A percentile compares a stretch with the other conserved stretches of the same genome.
Conservation (phyloP, 352 stramenopile species). For the Pythium chondricola region DNA sequence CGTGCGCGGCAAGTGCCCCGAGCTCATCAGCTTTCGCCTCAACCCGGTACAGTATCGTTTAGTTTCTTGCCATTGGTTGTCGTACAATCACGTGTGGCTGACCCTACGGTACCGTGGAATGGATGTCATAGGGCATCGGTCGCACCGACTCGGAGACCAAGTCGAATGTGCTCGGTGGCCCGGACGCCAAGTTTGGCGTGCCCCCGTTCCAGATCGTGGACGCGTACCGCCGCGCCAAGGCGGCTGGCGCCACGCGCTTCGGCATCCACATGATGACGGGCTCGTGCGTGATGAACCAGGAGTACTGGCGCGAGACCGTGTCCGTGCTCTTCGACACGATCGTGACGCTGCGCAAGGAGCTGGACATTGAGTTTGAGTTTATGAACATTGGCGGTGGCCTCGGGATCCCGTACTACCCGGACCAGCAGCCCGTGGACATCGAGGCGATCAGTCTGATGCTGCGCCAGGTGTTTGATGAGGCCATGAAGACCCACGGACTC, state of each 20-base stretch:
- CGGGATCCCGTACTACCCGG: conserved; percentile 82
- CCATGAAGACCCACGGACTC: conserved; percentile 62
- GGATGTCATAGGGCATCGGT: no score
- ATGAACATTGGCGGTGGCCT: conserved; percentile 89
- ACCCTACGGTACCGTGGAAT: no score
- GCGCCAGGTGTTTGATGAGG: conserved; percentile 67
- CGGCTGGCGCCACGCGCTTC: conserved; percentile 75
- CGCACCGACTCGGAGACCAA: conserved; percentile 87
- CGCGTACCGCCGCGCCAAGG: conserved; percentile 77
- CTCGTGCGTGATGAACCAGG: conserved; percentile 85
- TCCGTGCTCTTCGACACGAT: conserved; percentile 81
- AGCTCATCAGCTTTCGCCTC: conserved; percentile 85
- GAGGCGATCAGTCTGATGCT: conserved; percentile 66
- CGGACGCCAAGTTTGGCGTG: conserved; percentile 87
- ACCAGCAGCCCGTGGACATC: conserved; percentile 66
- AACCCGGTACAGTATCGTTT: conserved; percentile 84
- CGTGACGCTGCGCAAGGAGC: conserved; percentile 62
- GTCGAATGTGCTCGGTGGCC: conserved; percentile 84
- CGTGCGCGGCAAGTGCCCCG: conserved; percentile 61
- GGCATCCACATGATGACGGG: conserved; percentile 92
- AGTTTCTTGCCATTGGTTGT: no score
- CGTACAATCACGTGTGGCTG: no score
- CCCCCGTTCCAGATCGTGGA: conserved; percentile 85
- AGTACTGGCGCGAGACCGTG: conserved; percentile 87
- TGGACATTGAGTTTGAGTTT: conserved; percentile 87